Evolutionary conservation across 192 early-diverging fungal species (phyloP).

Genomic region (Gryganskiella cystojenkinii): DNA sequence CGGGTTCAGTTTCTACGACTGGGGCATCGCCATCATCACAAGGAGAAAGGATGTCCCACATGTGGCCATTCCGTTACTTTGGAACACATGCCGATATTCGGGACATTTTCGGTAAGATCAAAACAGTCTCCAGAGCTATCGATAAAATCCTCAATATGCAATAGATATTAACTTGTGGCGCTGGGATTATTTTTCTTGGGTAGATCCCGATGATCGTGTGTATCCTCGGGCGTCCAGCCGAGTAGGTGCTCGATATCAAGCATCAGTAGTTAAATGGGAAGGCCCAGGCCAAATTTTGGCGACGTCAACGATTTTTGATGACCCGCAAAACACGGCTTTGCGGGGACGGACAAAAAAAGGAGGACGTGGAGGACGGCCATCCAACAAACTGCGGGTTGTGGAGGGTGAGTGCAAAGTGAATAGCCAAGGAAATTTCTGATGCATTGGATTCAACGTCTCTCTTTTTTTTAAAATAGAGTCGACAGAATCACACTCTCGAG

Average conservation of each 20-base stretch:
- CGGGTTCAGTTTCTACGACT: background rate
- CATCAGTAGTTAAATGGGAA: slow-evolving; percentile 70
- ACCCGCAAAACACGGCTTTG: slow-evolving; percentile 37
- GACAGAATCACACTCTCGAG: slow-evolving; percentile 18
- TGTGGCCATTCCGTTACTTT: slow-evolving; percentile 94
- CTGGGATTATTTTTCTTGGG: background rate
- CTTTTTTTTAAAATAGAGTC: background rate
- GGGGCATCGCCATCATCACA: slow-evolving; percentile 54
- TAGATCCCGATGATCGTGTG: slow-evolving; percentile 78
- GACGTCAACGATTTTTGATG: slow-evolving; percentile 46
- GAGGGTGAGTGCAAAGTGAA: slow-evolving; percentile 21
- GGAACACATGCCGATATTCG: slow-evolving; percentile 81
- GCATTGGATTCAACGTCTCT: background rate
- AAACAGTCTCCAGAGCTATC: background rate
- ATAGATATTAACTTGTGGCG: background rate
- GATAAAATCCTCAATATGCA: background rate
- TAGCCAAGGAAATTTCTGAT: background rate
- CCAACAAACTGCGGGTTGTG: slow-evolving; percentile 21
- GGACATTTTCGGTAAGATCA: slow-evolving; percentile 69
- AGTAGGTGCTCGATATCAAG: slow-evolving; percentile 87
- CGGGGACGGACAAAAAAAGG: slow-evolving; percentile 55
- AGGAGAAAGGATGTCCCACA: slow-evolving; percentile 62
- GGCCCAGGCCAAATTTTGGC: slow-evolving; percentile 46
- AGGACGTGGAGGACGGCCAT: slow-evolving; percentile 39
- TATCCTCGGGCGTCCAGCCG: slow-evolving; percentile 82